These are phyloP conservation scores for Nakazawaea laoshanensis DNA, from an alignment of 805 yeast genomes.

Conservation along the genomic window DNA sequence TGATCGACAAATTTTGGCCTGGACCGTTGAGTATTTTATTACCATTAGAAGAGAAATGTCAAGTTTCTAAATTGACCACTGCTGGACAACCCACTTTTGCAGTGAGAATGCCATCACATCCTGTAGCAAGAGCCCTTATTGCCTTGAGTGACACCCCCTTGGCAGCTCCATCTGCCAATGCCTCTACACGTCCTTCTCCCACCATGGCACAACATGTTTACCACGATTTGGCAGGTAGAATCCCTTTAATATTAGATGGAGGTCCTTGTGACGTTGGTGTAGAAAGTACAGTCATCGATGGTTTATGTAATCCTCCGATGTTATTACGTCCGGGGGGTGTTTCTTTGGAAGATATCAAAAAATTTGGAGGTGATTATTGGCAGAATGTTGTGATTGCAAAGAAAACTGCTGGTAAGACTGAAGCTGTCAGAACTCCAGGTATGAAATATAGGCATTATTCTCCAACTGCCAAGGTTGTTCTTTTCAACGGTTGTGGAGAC, in stretches of 20 bases:
- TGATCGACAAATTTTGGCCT: conserved; percentile 81
- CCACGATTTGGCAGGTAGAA: conserved; percentile 69
- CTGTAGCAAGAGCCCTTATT: conserved; percentile 85
- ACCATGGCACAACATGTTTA: conserved; percentile 82
- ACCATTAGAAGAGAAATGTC: conserved; percentile 42
- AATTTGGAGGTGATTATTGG: conserved; percentile 67
- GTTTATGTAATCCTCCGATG: conserved; percentile 77
- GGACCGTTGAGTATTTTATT: conserved; percentile 88
- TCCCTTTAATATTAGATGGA: conserved; percentile 85
- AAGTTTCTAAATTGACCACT: conserved; percentile 69
- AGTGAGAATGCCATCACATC: conserved; percentile 79
- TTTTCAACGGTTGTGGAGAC: conserved; percentile 46
- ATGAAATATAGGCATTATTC: conserved; percentile 97
- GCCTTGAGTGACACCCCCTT: conserved; percentile 78
- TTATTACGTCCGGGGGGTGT: conserved; percentile 92
- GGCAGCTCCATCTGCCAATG: conserved; percentile 98
- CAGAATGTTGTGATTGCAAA: conserved; percentile 51
- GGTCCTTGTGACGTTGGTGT: conserved; percentile 86
- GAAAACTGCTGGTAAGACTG: conserved; percentile 53
- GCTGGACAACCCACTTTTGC: conserved; percentile 89
- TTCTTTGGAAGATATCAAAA: conserved; percentile 63
- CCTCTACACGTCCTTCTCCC: conserved; percentile 92
- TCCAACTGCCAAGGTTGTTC: conserved; percentile 75
- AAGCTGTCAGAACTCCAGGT: conserved; percentile 86
- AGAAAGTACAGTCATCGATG: conserved; percentile 92